Evolutionary conservation across 805 yeast species (phyloP).

Genomic region (Ascoidea tarda): DNA sequence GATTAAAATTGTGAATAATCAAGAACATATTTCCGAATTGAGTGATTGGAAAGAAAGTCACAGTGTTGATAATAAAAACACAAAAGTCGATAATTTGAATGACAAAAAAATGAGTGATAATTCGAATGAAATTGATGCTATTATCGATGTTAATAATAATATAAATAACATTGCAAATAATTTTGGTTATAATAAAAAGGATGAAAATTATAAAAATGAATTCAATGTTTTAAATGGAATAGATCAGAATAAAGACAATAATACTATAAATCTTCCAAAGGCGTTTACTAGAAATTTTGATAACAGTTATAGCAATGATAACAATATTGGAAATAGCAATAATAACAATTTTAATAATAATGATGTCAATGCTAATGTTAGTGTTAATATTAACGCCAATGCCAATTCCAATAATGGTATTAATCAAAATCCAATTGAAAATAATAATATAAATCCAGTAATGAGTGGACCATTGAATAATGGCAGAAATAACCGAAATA

Average conservation of each 20-base stretch:
- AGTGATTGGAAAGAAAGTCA: background rate
- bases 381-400: background rate
- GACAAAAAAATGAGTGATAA: background rate
- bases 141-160: background rate
- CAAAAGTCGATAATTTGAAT: background rate
- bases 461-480: too few relatives aligned
- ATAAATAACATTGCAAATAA: background rate
- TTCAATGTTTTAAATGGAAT: background rate
- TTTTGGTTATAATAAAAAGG: background rate
- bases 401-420: background rate
- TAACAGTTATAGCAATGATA: background rate
- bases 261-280: slow-evolving; percentile 3
- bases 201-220: background rate
- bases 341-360: too few relatives aligned
- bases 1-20: background rate
- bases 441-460: too few relatives aligned
- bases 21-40: background rate
- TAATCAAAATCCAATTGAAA: too few relatives aligned
- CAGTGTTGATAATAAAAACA: too few relatives aligned
- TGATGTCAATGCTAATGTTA: too few relatives aligned
- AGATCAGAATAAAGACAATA: slow-evolving; percentile 4
- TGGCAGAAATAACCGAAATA: too few relatives aligned
- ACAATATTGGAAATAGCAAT: background rate
- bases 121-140: background rate
- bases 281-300: background rate